These are phyloP conservation scores for Symbiodinium pilosum DNA, from an alignment of 73 alveolate genomes.

Conservation along the genomic window DNA sequence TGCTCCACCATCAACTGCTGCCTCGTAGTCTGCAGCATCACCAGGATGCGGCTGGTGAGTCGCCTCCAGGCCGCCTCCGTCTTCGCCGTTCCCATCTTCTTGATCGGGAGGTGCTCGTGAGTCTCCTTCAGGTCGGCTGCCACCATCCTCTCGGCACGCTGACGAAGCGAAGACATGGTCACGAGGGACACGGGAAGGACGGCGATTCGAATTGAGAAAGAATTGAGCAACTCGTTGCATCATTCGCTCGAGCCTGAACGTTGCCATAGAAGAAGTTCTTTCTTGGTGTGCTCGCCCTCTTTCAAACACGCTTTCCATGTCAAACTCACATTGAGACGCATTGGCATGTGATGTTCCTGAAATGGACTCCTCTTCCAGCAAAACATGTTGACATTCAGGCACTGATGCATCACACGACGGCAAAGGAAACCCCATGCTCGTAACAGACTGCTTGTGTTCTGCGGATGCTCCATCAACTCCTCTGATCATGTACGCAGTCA, in stretches of 20 bases:
- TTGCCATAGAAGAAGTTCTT: neutral
- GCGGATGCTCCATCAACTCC: too few species aligned
- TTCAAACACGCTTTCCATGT: neutral
- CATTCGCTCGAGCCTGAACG: neutral
- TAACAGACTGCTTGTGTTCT: too few species aligned
- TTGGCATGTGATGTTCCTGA: too few species aligned
- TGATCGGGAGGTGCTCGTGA: neutral
- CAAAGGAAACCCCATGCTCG: too few species aligned
- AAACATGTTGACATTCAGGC: too few species aligned
- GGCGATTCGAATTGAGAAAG: neutral
- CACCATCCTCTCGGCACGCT: neutral
- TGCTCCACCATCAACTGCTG: constrained; percentile 16
- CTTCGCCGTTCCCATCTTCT: neutral
- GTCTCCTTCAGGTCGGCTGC: neutral
- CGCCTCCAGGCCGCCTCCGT: constrained; percentile 1
- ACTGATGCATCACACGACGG: too few species aligned
- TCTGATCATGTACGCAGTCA: too few species aligned
- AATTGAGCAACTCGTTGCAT: neutral
- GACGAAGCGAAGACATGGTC: neutral
- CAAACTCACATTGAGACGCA: neutral
- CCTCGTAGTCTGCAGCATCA: constrained; percentile 6
- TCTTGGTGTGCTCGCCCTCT: neutral
- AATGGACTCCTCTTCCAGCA: too few species aligned
- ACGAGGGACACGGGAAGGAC: neutral
- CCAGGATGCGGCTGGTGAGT: neutral